These are phyloP conservation scores for Ophiostoma sp. DNA, from an alignment of 2,329 filamentous ascomycete species.

Conservation along the genomic window DNA sequence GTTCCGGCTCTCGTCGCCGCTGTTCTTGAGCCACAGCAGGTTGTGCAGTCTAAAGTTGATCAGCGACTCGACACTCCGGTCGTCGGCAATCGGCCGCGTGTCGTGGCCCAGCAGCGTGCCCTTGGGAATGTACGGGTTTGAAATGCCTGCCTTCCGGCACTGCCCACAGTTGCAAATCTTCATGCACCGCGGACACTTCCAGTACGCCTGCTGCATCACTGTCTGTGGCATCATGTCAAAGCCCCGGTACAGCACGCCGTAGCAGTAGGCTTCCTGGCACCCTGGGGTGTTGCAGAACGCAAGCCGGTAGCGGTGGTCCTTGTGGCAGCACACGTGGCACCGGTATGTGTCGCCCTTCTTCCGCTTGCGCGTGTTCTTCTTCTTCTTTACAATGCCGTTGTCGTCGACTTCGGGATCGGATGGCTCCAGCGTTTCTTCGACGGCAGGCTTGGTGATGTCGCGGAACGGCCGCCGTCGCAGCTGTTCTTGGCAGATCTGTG, in stretches of 20 bases:
- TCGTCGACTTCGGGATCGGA: constrained; percentile 56
- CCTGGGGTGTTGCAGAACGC: constrained; percentile 65
- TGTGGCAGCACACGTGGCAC: constrained; percentile 80
- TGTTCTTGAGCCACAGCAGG: constrained; percentile 67
- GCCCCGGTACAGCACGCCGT: constrained; percentile 83
- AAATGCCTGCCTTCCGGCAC: constrained; percentile 63
- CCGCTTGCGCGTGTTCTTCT: constrained; percentile 51
- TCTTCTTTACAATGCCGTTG: constrained; percentile 58
- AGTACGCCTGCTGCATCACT: constrained; percentile 72
- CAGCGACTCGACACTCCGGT: constrained; percentile 80
- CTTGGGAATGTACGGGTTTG: constrained; percentile 76
- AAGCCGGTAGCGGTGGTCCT: constrained; percentile 78
- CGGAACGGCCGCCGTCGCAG: constrained; percentile 73
- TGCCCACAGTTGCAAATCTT: constrained; percentile 80
- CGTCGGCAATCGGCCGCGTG: constrained; percentile 82
- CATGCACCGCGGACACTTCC: constrained; percentile 83
- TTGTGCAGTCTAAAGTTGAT: constrained; percentile 92
- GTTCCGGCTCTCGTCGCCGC: constrained; percentile 53
- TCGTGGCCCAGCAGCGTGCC: constrained; percentile 86
- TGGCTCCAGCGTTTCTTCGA: constrained; percentile 44
- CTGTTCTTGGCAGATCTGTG: constrained; percentile 91
- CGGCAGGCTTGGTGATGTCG: constrained; percentile 63
- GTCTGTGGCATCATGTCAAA: constrained; percentile 84
- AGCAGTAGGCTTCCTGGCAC: constrained; percentile 78
- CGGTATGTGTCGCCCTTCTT: constrained; percentile 51